Evolutionary conservation across 192 early-diverging fungal species (phyloP).

Genomic region (Podila epigama): DNA sequence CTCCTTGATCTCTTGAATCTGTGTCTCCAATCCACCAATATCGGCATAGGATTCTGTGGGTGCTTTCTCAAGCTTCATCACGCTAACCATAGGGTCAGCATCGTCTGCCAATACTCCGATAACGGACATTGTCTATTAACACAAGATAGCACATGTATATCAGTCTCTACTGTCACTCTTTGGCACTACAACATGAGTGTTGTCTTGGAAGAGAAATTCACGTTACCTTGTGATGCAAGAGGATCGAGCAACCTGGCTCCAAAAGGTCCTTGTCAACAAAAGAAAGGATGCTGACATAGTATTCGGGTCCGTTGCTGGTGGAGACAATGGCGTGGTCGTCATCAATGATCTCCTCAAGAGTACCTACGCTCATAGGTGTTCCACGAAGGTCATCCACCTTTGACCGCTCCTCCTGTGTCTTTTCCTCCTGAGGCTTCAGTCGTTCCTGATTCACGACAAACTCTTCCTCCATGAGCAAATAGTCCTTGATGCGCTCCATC

Average conservation of each 20-base stretch:
- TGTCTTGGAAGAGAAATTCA: too few species aligned
- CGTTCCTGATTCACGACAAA: slow-evolving; percentile 99
- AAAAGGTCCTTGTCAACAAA: slow-evolving; percentile 99
- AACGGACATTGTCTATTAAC: slow-evolving; percentile 76
- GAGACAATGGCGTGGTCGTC: slow-evolving; percentile 99
- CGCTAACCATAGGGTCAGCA: slow-evolving; percentile 97
- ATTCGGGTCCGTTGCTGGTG: slow-evolving; percentile 89
- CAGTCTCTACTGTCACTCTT: too few species aligned
- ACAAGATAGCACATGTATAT: too few species aligned
- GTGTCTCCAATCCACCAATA: slow-evolving; percentile 95
- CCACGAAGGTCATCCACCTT: slow-evolving; percentile 96
- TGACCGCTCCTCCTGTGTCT: slow-evolving; percentile 89
- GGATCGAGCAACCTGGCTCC: slow-evolving; percentile 95
- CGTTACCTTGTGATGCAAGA: slow-evolving; percentile 89
- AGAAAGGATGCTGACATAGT: slow-evolving; percentile 97
- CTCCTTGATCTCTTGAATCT: slow-evolving; percentile 99
- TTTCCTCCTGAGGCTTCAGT: slow-evolving; percentile 97
- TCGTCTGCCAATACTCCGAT: slow-evolving; percentile 97
- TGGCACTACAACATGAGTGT: too few species aligned
- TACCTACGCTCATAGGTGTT: slow-evolving; percentile 95
- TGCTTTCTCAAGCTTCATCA: slow-evolving; percentile 99
- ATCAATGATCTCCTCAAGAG: slow-evolving; percentile 99
- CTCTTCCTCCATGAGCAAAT: slow-evolving; percentile 98
- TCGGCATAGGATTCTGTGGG: slow-evolving; percentile 99
- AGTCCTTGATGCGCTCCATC: slow-evolving; percentile 98